phyloP scores from a whole-genome alignment of 176 grass and related monocot genomes.

The Avena insularis region DNA sequence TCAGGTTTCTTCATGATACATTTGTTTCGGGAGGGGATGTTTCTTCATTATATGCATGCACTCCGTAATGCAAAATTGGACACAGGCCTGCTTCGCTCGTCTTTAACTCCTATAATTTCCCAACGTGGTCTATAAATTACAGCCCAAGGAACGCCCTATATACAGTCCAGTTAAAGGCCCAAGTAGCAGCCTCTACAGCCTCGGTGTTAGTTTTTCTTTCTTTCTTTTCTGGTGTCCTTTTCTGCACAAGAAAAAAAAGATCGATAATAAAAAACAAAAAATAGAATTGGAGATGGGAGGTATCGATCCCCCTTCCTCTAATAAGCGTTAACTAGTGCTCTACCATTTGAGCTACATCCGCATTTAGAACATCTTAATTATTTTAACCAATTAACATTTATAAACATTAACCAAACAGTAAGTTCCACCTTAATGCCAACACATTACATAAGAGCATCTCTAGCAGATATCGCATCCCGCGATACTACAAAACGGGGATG shows the following conservation, averaged over 20 bases:
- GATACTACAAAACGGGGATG: too few relatives aligned
- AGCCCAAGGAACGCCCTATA: neutral
- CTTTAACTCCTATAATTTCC: too few relatives aligned
- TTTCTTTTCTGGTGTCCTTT: neutral
- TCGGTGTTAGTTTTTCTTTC: neutral
- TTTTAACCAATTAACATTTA: too few relatives aligned
- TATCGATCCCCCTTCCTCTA: neutral
- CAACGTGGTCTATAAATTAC: too few relatives aligned
- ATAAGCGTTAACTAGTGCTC: conserved; percentile 48
- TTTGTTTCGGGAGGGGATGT: too few relatives aligned
- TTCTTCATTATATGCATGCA: too few relatives aligned
- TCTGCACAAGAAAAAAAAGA: neutral
- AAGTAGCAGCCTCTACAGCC: neutral
- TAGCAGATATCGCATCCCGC: too few relatives aligned
- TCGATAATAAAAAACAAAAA: neutral
- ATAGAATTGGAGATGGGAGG: neutral
- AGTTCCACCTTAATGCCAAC: neutral
- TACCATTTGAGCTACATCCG: conserved; percentile 96
- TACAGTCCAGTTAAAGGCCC: neutral
- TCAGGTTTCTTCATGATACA: too few relatives aligned
- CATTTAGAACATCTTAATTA: neutral
- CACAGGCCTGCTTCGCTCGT: too few relatives aligned
- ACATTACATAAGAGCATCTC: too few relatives aligned
- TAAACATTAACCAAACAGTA: neutral
- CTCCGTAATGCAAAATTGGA: too few relatives aligned